Evolutionary conservation across 371 early-diverging fungal species (phyloP).

Genomic region (Blakeslea trispora): DNA sequence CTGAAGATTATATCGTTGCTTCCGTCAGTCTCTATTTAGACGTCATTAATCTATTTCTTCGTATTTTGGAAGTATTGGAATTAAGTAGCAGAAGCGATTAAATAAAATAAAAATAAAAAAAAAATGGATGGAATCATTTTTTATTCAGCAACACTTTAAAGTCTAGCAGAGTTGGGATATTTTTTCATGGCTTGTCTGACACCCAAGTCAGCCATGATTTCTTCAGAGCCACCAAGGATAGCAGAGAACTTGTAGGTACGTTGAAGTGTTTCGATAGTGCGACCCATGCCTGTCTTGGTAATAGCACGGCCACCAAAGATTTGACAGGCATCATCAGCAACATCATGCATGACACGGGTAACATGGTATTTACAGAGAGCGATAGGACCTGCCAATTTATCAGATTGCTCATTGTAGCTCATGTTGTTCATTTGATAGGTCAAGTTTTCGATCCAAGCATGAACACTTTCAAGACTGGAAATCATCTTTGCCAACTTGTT

Average conservation of each 20-base stretch:
- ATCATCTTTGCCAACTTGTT: conserved; percentile 71
- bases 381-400: conserved; percentile 65
- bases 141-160: conserved; percentile 20
- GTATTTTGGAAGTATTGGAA: conserved; percentile 64
- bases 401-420: conserved; percentile 57
- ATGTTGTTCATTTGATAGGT: conserved; percentile 65
- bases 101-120: neutral
- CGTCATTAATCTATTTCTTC: conserved; percentile 78
- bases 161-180: conserved; percentile 36
- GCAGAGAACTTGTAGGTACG: conserved; percentile 61
- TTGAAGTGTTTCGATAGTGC: conserved; percentile 53
- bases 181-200: conserved; percentile 42
- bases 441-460: conserved; percentile 57
- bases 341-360: conserved; percentile 55
- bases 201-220: conserved; percentile 53
- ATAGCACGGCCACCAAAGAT: conserved; percentile 69
- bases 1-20: conserved; percentile 84
- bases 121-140: no score
- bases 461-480: conserved; percentile 54
- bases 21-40: conserved; percentile 79
- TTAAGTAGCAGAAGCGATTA: conserved; percentile 13
- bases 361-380: conserved; percentile 58
- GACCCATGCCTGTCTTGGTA: conserved; percentile 61
- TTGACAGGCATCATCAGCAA: conserved; percentile 65
- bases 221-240: conserved; percentile 86